Base-by-base conservation (phyloP, 1,284 basidiomycete genomes). In the Apiotrichum akiyoshidainum region DNA sequence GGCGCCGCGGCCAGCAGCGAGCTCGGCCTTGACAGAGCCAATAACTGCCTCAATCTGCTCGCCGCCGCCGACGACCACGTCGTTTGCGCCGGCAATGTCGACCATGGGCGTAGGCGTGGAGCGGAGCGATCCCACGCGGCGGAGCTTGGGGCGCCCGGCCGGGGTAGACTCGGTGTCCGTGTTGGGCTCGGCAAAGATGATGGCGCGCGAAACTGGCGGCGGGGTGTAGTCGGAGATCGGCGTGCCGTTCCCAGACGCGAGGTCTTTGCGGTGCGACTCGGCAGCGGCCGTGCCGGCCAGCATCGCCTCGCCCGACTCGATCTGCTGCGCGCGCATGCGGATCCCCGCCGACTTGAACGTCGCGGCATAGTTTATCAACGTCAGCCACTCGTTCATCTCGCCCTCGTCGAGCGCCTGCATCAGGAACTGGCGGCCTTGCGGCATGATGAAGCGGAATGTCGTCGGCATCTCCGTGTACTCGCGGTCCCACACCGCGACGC, bases 301-400 rank as follows among this genome's bases (percentile, higher is more conserved):
- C 58, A 87, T 84, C 34, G 88, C 85, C 67, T 87, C 87, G 65
- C 83, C 83, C 50, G 83, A 81, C 22, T 86, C 84, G 81, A 91
- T 85, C 13, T 83, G 84, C 12, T 83, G 77, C 0, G 88, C 83
- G 16, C 92, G 86, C 83, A 96, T 92, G 48, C 86, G 84, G 46
- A 97, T 82, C n/a, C 88, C 89, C 10, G 86, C 83, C 2, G 89
- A 86, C 76, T 88, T 92, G 84, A 97, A 98, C 10, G 90, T 83
- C 60, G 91, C 89, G 9, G 92, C 93, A 73, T 96, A 98, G 78
- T 99, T 99, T 74, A 99, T 92, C 46, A 85, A 83, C 37, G 88
- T 84, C 65, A 98, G 87, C 95, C 95, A 99, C 64, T 88, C 85
- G 72, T 95, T 90, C 82, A 92, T 84, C 64, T 94, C 89, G 51